Evolutionary conservation across 139 green algal species (phyloP).

Genomic region (Tetradesmus lagerheimii): DNA sequence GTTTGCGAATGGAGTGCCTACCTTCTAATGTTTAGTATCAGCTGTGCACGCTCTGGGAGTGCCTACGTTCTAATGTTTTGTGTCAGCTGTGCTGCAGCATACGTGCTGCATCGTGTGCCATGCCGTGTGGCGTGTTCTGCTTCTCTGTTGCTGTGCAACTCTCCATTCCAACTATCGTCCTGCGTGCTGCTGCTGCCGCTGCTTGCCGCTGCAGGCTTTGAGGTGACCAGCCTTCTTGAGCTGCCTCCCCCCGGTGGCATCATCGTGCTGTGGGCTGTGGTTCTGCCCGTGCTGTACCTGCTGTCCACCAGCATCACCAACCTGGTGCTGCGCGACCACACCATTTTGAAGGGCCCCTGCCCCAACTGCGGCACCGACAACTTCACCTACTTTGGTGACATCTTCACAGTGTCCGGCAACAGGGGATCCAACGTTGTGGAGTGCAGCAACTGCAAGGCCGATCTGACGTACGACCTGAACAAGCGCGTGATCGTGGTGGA

Average conservation of each 20-base stretch:
- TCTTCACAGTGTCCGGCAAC: constrained; percentile 82
- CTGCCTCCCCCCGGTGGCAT: constrained; percentile 88
- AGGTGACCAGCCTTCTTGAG: constrained; percentile 81
- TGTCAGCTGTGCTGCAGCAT: too few relatives aligned
- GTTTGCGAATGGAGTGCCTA: too few relatives aligned
- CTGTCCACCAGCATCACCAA: constrained; percentile 87
- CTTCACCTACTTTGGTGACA: constrained; percentile 89
- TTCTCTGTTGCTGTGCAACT: too few relatives aligned
- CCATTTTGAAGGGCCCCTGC: constrained; percentile 87
- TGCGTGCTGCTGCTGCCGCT: not conserved
- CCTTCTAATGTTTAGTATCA: too few relatives aligned
- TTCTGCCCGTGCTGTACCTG: constrained; percentile 86
- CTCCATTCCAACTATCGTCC: too few relatives aligned
- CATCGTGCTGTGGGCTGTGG: constrained; percentile 85
- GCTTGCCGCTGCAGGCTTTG: constrained; percentile 65
- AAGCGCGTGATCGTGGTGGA: constrained; percentile 75
- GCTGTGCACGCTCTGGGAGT: too few relatives aligned
- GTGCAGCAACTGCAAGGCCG: constrained; percentile 82
- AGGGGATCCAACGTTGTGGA: constrained; percentile 73
- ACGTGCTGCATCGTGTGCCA: too few relatives aligned
- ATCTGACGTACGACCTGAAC: constrained; percentile 78
- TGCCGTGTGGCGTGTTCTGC: too few relatives aligned
- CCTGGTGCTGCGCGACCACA: constrained; percentile 82
- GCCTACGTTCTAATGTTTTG: too few relatives aligned
- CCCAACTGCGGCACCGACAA: constrained; percentile 83